Evolutionary conservation across 2,329 filamentous ascomycete species (phyloP), one percentile per base, ranked within the genome.

Genomic region (Coleophoma cylindrospora): DNA sequence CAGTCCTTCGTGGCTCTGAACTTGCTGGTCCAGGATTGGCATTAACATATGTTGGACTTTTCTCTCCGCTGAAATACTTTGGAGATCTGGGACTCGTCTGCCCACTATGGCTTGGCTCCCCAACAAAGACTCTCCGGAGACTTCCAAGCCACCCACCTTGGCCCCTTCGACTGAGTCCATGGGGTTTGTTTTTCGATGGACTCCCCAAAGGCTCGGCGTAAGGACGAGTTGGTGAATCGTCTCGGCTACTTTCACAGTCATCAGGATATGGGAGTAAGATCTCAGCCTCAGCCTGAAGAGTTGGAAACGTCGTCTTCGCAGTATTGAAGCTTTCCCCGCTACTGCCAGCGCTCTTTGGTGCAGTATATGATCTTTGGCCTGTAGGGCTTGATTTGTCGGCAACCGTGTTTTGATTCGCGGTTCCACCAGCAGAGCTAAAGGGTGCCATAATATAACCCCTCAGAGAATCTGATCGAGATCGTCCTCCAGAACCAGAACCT

Each of bases 71-170:
- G 6, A 40, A 19, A 21, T 47, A 27, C 43, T 41, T 27, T 14
- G 43, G 41, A 11, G 21, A 41, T 5, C 14, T 32, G 13, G 52
- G 48, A 17, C 43, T 49, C 9, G 11, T 34, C 14, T 33, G 40
- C 11, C 36, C 34, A 17, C 33, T 47, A 7, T 32, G 34, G 17
- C 40, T 43, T 2, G 52, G 48, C 15, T 54, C 49, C 3, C 48
- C 40, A n/a, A 40, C 53, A 32, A 66, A 63, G 2, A 59, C 64
- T 43, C 55, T 51, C 6, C 80, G 75, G 17, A 91, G 66, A 44
- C 81, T 87, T 19, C 86, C 86, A 11, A 91, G 70, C 83, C 85
- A 89, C 68, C 40, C 56, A 21, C 52, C 51, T 49, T 54, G 52
- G 37, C 55, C 44, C 10, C 54, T 47, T 17, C 54, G 50, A 13